Conservation (phyloP, 176 grass and related monocot species). For the Tillandsia fasciculata region DNA sequence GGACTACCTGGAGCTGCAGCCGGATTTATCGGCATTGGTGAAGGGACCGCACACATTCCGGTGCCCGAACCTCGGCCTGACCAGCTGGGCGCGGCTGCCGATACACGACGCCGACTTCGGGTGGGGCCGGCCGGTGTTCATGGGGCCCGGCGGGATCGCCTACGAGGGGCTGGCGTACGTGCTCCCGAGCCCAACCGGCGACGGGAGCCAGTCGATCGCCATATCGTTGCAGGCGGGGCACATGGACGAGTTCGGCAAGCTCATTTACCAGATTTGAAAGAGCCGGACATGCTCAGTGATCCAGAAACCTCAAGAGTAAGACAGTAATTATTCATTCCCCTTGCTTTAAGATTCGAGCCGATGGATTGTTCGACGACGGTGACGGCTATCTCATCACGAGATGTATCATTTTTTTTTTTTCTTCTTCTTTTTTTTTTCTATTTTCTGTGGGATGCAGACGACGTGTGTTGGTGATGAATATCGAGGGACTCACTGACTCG, state of each 20-base stretch:
- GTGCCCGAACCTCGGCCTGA: conserved; percentile 72
- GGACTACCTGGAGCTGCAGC: conserved; percentile 72
- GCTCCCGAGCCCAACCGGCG: conserved; percentile 52
- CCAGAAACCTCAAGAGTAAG: too few species aligned
- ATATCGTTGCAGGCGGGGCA: conserved; percentile 80
- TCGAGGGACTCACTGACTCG: too few species aligned
- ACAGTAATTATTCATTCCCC: too few species aligned
- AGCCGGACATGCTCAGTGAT: too few species aligned
- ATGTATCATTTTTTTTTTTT: too few species aligned
- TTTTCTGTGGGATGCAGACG: too few species aligned
- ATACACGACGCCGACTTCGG: conserved; percentile 78
- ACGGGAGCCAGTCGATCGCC: conserved; percentile 54
- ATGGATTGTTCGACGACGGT: too few species aligned
- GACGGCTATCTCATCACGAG: too few species aligned
- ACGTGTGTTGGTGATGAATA: too few species aligned
- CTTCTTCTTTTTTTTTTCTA: too few species aligned
- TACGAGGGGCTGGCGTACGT: conserved; percentile 78
- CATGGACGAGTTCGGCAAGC: conserved; percentile 74
- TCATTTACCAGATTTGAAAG: conserved; percentile 42
- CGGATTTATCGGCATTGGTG: conserved; percentile 55
- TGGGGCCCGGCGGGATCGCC: conserved; percentile 77
- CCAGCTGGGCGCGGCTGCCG: conserved; percentile 78
- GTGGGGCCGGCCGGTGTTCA: conserved; percentile 79
- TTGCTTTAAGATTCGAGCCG: too few species aligned
- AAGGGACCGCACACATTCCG: conserved; percentile 72